Evolutionary conservation across 2,329 filamentous ascomycete species (phyloP).

Genomic region (Aspergillus oerlinghausenensis): DNA sequence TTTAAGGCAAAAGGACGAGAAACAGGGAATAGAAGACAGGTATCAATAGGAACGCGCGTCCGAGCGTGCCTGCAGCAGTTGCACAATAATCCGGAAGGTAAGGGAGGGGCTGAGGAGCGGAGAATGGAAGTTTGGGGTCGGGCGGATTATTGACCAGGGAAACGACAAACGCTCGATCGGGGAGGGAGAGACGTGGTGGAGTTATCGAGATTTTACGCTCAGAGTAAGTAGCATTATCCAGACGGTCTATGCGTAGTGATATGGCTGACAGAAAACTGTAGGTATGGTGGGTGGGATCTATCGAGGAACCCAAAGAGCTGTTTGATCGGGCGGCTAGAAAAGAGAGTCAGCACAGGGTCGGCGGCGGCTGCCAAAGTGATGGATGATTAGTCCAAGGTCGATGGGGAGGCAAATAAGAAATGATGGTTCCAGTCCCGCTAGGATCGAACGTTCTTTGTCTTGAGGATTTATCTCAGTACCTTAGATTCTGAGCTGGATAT

Average conservation of each 20-base stretch:
- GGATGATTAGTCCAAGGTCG: not conserved
- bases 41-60: slow-evolving; percentile 15
- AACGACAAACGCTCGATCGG: not conserved
- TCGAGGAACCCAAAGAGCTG: not conserved
- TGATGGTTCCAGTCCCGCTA: not conserved
- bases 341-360: not conserved
- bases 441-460: not conserved
- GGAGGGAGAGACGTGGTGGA: not conserved
- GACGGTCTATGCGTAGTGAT: no score
- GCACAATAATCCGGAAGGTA: slow-evolving; percentile 13
- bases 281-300: not conserved
- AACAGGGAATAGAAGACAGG: slow-evolving; percentile 1
- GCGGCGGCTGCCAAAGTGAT: not conserved
- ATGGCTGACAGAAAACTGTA: not conserved
- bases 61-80: slow-evolving; percentile 13
- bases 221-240: not conserved
- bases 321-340: not conserved
- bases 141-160: not conserved
- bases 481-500: not conserved
- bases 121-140: not conserved
- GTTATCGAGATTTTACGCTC: not conserved
- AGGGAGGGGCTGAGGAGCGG: slow-evolving; percentile 8
- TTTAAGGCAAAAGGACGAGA: not conserved
- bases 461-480: not conserved
- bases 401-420: not conserved